Base-by-base conservation (phyloP, 164 flowering plant genomes). In the Brasenia schreberi region DNA sequence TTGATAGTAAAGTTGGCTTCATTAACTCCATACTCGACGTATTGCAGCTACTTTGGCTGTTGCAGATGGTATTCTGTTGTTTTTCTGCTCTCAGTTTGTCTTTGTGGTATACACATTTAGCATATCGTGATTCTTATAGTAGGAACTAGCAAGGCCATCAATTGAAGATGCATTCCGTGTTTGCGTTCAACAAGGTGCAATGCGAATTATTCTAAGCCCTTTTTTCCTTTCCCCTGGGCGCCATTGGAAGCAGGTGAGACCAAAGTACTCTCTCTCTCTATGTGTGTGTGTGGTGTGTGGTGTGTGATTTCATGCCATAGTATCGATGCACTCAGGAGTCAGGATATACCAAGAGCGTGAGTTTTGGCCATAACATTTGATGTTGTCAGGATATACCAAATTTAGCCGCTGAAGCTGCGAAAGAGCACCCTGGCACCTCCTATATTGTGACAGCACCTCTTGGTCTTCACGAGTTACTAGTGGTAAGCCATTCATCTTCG, bases 151-250 rank as follows among this genome's bases (percentile, higher is more conserved):
- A 64, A 82, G 81, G 63, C 98, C 98, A 69, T 85, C 98, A 6
- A 92, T 89, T 66, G 78, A 64, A 71, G 87, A 79, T 73, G 91
- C 98, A 68, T 92, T 87, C 67, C 63, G 63, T 75, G 76, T 66
- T 19, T 92, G 98, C 64, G 85, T 92, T 70, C 81, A 79, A 70
- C 81, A 82, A 81, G 98, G 98, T 59, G 98, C 89, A 16, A 71
- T 68, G 49, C 76, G 92, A 59, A 82, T 91, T 9, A 87, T 87
- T 63, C 79, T 91, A n/a, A 91, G 93, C 82, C 99, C 97, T 7
- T 94, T 85, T 72, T 94, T 91, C 74, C 91, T 94, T 71, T 87
- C 82, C 64, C 99, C 98, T 18, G 98, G 99, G 67, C 77, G 97
- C 44, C 99, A 94, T 67, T 94, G 99, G 99, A 76, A 83, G 67